phyloP scores from a whole-genome alignment of 2,329 filamentous ascomycete species.

The Colletotrichum sp. region DNA sequence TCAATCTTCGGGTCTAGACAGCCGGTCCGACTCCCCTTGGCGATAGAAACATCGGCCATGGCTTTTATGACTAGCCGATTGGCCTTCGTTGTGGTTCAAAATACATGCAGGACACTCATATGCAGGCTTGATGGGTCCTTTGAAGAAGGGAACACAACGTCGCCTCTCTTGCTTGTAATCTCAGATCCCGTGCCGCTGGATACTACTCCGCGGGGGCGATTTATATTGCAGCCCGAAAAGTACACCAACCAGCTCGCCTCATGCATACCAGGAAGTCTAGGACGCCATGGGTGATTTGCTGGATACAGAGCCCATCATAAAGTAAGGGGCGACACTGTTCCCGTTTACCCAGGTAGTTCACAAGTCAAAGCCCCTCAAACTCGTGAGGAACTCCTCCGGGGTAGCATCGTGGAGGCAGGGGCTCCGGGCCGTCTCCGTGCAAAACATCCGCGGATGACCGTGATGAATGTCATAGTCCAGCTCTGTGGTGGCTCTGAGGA shows the following conservation, averaged over 20 bases:
- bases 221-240: neutral
- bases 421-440: neutral
- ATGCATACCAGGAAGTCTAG: neutral
- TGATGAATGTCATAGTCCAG: neutral
- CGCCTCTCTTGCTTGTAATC: neutral
- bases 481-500: neutral
- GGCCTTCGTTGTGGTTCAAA: neutral
- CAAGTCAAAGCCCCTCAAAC: neutral
- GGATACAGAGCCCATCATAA: neutral
- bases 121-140: neutral
- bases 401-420: neutral
- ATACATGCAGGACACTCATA: too few relatives aligned
- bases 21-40: neutral
- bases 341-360: neutral
- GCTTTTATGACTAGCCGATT: neutral
- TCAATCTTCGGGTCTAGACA: neutral
- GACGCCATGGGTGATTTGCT: neutral
- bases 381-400: neutral
- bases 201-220: neutral
- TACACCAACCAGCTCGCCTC: neutral
- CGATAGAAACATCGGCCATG: neutral
- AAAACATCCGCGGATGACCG: neutral
- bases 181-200: neutral
- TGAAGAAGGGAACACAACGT: neutral
- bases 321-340: neutral